Percentiles rank a stretch among this genome's conserved stretches.
Conservation (phyloP, 345 rosid genomes). For the Mercurialis annua region DNA sequence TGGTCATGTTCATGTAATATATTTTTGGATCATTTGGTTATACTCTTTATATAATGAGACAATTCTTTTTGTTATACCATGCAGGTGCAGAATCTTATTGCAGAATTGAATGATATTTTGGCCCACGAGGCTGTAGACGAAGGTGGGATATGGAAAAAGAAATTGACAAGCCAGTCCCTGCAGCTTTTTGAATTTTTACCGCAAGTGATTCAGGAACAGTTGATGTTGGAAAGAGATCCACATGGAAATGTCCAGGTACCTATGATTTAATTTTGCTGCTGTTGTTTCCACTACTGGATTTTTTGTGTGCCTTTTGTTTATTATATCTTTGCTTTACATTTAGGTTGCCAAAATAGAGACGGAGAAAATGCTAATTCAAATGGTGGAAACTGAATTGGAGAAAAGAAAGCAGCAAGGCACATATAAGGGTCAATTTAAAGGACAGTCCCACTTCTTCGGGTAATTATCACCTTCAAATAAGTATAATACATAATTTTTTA, state of each 20-base stretch:
- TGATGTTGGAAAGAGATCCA: conserved; percentile 98
- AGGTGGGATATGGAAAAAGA: conserved; percentile 75
- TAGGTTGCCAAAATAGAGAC: conserved; percentile 98
- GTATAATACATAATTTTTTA: neutral
- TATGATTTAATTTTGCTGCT: conserved; percentile 4
- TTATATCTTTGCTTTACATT: neutral
- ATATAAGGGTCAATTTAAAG: conserved; percentile 61
- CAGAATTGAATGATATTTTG: conserved; percentile 86
- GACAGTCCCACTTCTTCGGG: conserved; percentile 97
- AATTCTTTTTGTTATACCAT: conserved; percentile 9
- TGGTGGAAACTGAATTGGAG: conserved; percentile 92
- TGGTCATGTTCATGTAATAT: neutral
- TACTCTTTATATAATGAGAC: neutral
- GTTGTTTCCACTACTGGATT: conserved; percentile 9
- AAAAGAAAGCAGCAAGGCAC: conserved; percentile 72
- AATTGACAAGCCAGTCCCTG: conserved; percentile 54
- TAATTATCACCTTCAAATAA: conserved; percentile 24
- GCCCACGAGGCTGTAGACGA: conserved; percentile 78
- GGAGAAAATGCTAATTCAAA: conserved; percentile 97
- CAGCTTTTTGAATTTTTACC: conserved; percentile 86
- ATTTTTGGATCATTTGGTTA: neutral
- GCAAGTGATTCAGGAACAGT: conserved; percentile 79
- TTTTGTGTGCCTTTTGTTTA: conserved; percentile 1
- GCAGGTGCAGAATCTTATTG: conserved; percentile 88
- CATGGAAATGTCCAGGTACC: conserved; percentile 98